A percentile compares a stretch with the other conserved stretches of the same genome.
phyloP scores from a whole-genome alignment of 169 alveolate genomes.

The Cryptosporidium parvum region DNA sequence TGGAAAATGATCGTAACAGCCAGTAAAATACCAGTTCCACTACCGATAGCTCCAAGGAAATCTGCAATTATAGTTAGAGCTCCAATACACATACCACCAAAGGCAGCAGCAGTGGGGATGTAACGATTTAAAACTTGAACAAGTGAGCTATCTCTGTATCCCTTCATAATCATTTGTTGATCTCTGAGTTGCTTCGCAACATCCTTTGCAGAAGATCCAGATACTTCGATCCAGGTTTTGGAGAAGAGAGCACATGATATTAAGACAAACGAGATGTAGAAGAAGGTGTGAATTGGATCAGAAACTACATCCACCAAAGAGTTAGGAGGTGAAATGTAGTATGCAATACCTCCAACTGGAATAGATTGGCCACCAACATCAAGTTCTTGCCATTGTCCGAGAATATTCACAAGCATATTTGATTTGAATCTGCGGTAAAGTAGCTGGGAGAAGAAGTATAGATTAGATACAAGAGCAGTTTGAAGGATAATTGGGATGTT shows the following conservation, averaged over 20 bases:
- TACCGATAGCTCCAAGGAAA: conserved; percentile 99
- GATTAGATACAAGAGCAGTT: conserved; percentile 98
- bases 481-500: conserved; percentile 98
- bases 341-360: conserved; percentile 99
- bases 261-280: conserved; percentile 96
- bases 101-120: conserved; percentile 99
- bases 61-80: conserved; percentile 98
- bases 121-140: conserved; percentile 90
- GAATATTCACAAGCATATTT: conserved; percentile 91
- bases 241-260: conserved; percentile 99
- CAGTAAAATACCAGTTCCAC: conserved; percentile 97
- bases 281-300: conserved; percentile 97
- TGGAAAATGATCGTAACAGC: conserved; percentile 99
- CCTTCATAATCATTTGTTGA: conserved; percentile 94
- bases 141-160: conserved; percentile 90
- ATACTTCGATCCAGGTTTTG: conserved; percentile 99
- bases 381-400: conserved; percentile 96
- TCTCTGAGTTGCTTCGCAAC: conserved; percentile 99
- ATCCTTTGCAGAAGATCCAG: conserved; percentile 98
- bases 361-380: conserved; percentile 96
- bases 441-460: conserved; percentile 98
- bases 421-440: conserved; percentile 96
- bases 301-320: conserved; percentile 90
- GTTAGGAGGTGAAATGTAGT: conserved; percentile 98
- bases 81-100: conserved; percentile 99